Conservation (phyloP, 495 filamentous ascomycete species). For the Trichoderma gamsii region DNA sequence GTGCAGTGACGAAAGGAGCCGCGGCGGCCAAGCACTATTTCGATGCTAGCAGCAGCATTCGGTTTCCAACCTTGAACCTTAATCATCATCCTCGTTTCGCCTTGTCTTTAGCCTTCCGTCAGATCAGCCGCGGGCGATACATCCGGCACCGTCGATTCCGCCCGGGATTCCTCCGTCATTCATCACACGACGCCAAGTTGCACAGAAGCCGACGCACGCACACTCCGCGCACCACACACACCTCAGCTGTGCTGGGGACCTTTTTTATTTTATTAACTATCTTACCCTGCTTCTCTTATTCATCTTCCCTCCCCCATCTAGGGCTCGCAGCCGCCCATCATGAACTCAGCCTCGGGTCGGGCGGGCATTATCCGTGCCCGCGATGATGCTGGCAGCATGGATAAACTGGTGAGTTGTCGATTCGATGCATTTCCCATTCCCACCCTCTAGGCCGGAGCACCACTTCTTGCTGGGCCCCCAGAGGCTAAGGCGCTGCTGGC, state of each 20-base stretch:
- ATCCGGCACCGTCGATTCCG: conserved; percentile 8
- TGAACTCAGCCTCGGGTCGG: conserved; percentile 41
- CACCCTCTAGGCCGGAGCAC: not conserved
- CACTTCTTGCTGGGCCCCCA: not conserved
- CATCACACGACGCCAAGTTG: conserved; percentile 14
- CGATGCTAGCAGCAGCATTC: not conserved
- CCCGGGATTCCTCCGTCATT: conserved; percentile 9
- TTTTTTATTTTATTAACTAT: not conserved
- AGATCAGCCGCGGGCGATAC: conserved; percentile 9
- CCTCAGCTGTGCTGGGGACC: not conserved
- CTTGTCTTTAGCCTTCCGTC: conserved; percentile 1
- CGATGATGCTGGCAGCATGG: conserved; percentile 33
- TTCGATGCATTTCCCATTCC: conserved; percentile 8
- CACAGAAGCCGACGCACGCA: conserved; percentile 7
- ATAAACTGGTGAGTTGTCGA: conserved; percentile 39
- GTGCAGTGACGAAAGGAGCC: too few species aligned
- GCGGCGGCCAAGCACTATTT: too few species aligned
- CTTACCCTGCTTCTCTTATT: not conserved
- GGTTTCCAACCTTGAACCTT: not conserved
- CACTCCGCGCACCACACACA: conserved; percentile 1
- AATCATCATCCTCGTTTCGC: not conserved
- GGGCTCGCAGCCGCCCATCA: conserved; percentile 18
- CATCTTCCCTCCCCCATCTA: not conserved
- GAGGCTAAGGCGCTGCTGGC: not conserved
- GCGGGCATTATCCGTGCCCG: conserved; percentile 43